A percentile compares a stretch with the other conserved stretches of the same genome.
phyloP scores from a whole-genome alignment of 352 stramenopile species.

The Paralagenidium karlingii region DNA sequence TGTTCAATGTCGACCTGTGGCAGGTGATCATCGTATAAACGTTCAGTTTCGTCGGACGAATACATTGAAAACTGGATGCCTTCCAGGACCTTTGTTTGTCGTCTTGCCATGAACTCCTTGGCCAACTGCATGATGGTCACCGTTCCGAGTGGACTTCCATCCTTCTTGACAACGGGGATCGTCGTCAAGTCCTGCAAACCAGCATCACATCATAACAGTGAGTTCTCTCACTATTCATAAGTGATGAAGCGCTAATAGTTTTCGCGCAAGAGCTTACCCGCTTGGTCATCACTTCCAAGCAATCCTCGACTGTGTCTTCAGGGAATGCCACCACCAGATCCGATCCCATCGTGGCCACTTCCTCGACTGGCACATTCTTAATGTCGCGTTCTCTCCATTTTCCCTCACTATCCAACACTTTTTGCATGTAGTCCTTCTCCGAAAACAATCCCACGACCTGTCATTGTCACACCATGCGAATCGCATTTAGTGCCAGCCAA shows the following conservation, averaged over 20 bases:
- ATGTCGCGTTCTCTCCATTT: conserved; percentile 13
- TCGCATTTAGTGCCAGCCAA: no score
- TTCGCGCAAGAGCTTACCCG: conserved; percentile 7
- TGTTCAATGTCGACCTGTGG: conserved; percentile 11
- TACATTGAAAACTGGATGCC: conserved; percentile 7
- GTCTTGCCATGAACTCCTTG: conserved; percentile 17
- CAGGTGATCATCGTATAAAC: conserved; percentile 5
- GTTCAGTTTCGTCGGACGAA: conserved; percentile 5
- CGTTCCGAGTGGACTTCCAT: conserved; percentile 20
- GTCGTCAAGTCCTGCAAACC: conserved; percentile 15
- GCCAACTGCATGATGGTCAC: conserved; percentile 19
- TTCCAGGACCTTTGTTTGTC: background rate
- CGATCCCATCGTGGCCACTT: conserved; percentile 20
- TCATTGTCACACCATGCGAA: background rate
- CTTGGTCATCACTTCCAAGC: conserved; percentile 21
- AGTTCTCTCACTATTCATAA: background rate
- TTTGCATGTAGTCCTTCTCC: conserved; percentile 31
- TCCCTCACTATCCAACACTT: conserved; percentile 8
- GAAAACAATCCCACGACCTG: conserved; percentile 27
- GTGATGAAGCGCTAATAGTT: no score
- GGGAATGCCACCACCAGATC: conserved; percentile 21
- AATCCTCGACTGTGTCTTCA: conserved; percentile 22
- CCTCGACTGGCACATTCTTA: conserved; percentile 12
- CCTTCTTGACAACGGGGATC: conserved; percentile 20
- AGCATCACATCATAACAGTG: conserved; percentile 1